Percentiles rank a stretch among this genome's conserved stretches.
Evolutionary conservation across 805 yeast species (phyloP).

Genomic region (Candida qinlingensis): DNA sequence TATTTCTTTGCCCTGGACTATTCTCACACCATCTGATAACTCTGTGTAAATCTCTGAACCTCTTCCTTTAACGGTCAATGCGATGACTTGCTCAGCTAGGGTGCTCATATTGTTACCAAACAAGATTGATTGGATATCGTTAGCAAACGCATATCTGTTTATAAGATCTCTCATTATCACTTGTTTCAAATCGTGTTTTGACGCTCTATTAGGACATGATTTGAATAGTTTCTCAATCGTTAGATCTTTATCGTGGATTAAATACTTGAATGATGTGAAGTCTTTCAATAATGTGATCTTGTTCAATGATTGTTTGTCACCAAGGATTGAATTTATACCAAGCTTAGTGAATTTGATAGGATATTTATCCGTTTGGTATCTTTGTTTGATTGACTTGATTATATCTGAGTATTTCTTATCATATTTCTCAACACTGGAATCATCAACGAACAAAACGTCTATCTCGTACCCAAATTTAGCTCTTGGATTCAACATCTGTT

Average conservation of each 20-base stretch:
- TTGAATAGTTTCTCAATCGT: conserved; percentile 31
- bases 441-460: conserved; percentile 45
- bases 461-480: conserved; percentile 67
- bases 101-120: conserved; percentile 80
- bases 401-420: conserved; percentile 12
- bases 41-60: conserved; percentile 60
- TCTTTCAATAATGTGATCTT: conserved; percentile 30
- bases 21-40: conserved; percentile 39
- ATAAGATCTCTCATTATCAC: conserved; percentile 45
- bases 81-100: conserved; percentile 72
- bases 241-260: conserved; percentile 6
- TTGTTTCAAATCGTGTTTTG: conserved; percentile 56
- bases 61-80: conserved; percentile 81
- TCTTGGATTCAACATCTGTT: conserved; percentile 55
- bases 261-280: conserved; percentile 11
- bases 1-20: conserved; percentile 28
- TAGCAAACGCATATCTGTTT: conserved; percentile 38
- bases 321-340: conserved; percentile 36
- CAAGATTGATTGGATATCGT: conserved; percentile 49
- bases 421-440: conserved; percentile 22
- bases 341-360: conserved; percentile 37
- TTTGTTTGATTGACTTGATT: conserved; percentile 12
- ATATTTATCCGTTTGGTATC: conserved; percentile 21
- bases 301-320: conserved; percentile 24
- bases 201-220: conserved; percentile 47